Evolutionary conservation across 2,329 filamentous ascomycete genomes (phyloP), one percentile per base, ranked within the genome.

Genomic region (Torrubiella hemipterigena): DNA sequence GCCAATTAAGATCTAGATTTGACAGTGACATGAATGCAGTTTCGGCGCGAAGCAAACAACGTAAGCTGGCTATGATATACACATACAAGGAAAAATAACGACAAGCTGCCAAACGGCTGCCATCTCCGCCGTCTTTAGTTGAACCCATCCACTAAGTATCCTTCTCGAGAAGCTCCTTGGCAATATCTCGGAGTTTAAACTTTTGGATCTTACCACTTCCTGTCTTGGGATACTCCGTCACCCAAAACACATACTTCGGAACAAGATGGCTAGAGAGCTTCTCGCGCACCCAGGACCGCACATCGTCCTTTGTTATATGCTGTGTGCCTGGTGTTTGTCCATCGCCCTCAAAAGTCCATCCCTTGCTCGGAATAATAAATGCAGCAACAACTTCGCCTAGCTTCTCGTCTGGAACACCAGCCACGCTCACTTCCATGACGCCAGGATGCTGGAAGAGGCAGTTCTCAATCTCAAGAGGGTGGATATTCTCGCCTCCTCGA

Each of bases 171-270:
- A 59, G 30, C 39, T 56, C 51, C 42, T 50, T 54, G 1, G 65
- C 87, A 46, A 68, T 60, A 12, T 86, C 80, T 47, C 73, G 71
- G 46, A 96, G 54, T 60, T 80, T 89, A 52, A 81, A 95, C 61
- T 96, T 95, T 60, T 94, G 85, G 34, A 96, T 87, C 71, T 98
- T 98, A 16, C 89, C 89, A 52, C 85, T 94, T 6, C 86, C 82
- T 21, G 91, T 98, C 69, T 94, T 95, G 14, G 89, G 89, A 51
- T 83, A 93, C n/a, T 76, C 72, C 1, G 77, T 67, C 0, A 82
- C 65, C 70, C 82, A 94, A 50, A 94, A 94, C n/a, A 96, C 70
- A 50, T 89, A 74, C 55, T 82, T 91, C 0, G 89, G 89, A 31
- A 83, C 83, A 49, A 95, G 73, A 54, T 89, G 82, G 41, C 73